Base-by-base conservation (phyloP, 1,284 basidiomycete species). In the Cryptococcus neoformans region DNA sequence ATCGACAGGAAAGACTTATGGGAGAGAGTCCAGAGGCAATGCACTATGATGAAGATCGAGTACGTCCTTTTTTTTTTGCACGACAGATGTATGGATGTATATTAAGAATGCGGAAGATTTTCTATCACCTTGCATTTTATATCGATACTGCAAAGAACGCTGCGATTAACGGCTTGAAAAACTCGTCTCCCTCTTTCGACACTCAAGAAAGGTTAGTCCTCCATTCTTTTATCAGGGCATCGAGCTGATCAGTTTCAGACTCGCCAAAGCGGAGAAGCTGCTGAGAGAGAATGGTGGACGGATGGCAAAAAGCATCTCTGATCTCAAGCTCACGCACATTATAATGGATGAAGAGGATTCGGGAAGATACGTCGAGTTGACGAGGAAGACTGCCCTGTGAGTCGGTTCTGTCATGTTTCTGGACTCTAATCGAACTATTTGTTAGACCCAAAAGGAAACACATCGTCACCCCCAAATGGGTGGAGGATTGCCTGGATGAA, bases 61-160 rank as follows among this genome's bases (percentile, higher is more conserved):
- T 73, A 51, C 49, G 66, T 56, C 14, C 10, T 28, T 16, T 5
- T n/a, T n/a, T n/a, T n/a, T n/a, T 3, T 28, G 28, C 4, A 28
- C 28, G 28, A 4, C 28, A 28, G 28, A 28, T 28, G 28, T 28
- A 28, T 28, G 28, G 4, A 28, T 28, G 28, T 28, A 28, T 28
- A 28, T 4, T 28, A 4, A 28, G 2, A 4, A 4, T 28, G 28
- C 16, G 11, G 40, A 12, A 74, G 70, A 75, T 75, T 57, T 93
- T 94, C 78, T 85, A 75, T 62, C 88, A 93, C 73, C 74, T 93
- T 56, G 86, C 85, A 64, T 93, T 94, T 77, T 96, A 95, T 75
- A 80, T 96, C 41, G 92, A 95, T 74, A 85, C 89, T 1, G 82
- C 85, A 0, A 80, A 80, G 8, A 92, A 92, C 66, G 90, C 91